phyloP scores from a whole-genome alignment of 306 rosid genomes.

The Vicia villosa region DNA sequence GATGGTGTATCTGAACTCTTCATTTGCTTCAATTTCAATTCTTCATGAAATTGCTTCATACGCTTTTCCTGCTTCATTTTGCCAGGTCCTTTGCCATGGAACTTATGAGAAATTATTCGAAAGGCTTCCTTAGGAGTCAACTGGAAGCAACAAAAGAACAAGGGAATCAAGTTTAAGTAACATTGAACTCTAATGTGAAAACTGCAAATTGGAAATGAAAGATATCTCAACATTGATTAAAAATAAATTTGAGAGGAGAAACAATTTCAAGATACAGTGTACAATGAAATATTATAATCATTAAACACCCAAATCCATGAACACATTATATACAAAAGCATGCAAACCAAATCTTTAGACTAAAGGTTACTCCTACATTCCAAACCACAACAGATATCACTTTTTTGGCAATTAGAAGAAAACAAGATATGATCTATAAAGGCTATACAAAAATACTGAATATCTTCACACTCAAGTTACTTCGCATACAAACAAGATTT shows the following conservation, averaged over 20 bases:
- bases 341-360: constrained; percentile 19
- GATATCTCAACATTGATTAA: neutral
- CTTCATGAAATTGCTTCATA: constrained; percentile 80
- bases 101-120: constrained; percentile 70
- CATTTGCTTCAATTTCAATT: constrained; percentile 86
- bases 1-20: constrained; percentile 88
- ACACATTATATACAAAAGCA: constrained; percentile 12
- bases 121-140: constrained; percentile 95
- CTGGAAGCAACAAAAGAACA: too few relatives aligned
- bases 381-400: constrained; percentile 9
- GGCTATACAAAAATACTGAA: neutral
- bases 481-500: neutral
- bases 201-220: neutral
- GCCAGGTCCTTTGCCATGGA: constrained; percentile 92
- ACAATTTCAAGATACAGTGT: constrained; percentile 2
- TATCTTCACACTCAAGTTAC: neutral
- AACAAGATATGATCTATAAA: neutral
- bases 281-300: constrained; percentile 9
- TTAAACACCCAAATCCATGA: constrained; percentile 15
- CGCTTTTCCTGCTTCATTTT: constrained; percentile 98
- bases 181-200: neutral
- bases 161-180: neutral
- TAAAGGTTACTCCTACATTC: constrained; percentile 3
- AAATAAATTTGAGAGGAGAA: constrained; percentile 20
- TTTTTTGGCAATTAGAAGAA: too few relatives aligned